Evolutionary conservation across 306 rosid genomes (phyloP), one percentile per base, ranked within the genome.

Genomic region (Malus fusca): DNA sequence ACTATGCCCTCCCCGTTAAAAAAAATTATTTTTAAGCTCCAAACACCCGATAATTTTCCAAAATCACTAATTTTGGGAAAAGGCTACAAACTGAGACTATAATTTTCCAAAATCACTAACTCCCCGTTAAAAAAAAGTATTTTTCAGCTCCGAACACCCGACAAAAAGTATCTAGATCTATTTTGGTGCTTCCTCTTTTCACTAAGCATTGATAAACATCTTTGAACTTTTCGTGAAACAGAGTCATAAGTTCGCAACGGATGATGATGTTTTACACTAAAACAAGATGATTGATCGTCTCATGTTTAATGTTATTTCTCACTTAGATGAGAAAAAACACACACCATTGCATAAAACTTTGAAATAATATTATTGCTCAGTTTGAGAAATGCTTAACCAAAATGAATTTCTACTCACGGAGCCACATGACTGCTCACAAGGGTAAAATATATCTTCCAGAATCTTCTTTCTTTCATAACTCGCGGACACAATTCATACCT

Each of bases 401-500:
- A 62, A 63, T 3, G 65, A 76, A 65, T 7, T 72, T 78, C 61
- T 61, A 92, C 99, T 96, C 90, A 96, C 99, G 91, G 97, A 75
- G 96, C 98, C 79, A 92, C 99, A 75, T 92, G 93, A 75, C 96
- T 90, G 88, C 82, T 87, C 64, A 93, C 98, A 84, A 93, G 98
- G 13, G 96, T 93, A 83, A 90, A 93, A 84, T 93, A 93, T 85
- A 93, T 93, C 90, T 83, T 93, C 98, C 98, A 93, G 83, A 93
- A 93, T 83, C 78, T 77, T 76, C 92, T 75, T 80, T 93, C 98
- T 78, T 90, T 93, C 98, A 93, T 93, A 64, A 75, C 66, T 56
- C 98, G 96, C 3, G 98, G 98, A 61, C 98, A 93, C 74, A 93
- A 69, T 71, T 92, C 98, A 83, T 92, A 95, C 88, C 99, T 90